Evolutionary conservation across 441 rosid genomes (phyloP), one percentile per base, ranked within the genome.

Genomic region (Populus hybrid): DNA sequence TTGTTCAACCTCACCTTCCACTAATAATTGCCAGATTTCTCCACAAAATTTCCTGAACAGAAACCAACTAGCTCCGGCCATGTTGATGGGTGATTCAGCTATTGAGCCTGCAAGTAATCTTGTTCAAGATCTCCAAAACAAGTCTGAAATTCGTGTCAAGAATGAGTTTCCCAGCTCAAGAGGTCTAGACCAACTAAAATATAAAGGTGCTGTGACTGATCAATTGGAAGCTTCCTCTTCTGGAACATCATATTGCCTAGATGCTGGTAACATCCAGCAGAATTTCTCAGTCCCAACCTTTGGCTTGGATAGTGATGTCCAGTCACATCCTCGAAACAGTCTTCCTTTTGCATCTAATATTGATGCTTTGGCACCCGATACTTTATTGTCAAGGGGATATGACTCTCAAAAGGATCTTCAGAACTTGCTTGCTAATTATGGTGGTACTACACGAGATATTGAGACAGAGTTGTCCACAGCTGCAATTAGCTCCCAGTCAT

Each of bases 361-460:
- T 12, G 95, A 92, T 71, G 84, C 85, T 76, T 80, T 92, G 82
- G 89, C 90, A 42, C 90, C 97, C 71, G 99, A 96, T 78, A 87
- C 90, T 9, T 73, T 92, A 78, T 80, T 96, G 80, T 87, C 97
- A 0, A 88, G 93, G 80, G 98, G 91, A 67, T 94, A 86, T 72
- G 97, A 94, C 81, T 90, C 98, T 73, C 97, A 92, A 78, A 96
- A 92, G 88, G 99, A 96, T 86, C 91, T 96, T 26, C 98, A 92
- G 77, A 90, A 94, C 86, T 79, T 95, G 88, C 92, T 95, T 77
- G 83, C 92, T 69, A 95, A 89, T 79, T 95, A 91, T 84, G 94
- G 93, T 66, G 87, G 92, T 65, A 83, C 86, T 24, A 90, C 92
- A 50, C 90, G 91, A 79, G 98, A 94, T 81, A 91, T 95, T 74